Conservation (phyloP, 306 rosid species). For the Aeschynomene evenia region DNA sequence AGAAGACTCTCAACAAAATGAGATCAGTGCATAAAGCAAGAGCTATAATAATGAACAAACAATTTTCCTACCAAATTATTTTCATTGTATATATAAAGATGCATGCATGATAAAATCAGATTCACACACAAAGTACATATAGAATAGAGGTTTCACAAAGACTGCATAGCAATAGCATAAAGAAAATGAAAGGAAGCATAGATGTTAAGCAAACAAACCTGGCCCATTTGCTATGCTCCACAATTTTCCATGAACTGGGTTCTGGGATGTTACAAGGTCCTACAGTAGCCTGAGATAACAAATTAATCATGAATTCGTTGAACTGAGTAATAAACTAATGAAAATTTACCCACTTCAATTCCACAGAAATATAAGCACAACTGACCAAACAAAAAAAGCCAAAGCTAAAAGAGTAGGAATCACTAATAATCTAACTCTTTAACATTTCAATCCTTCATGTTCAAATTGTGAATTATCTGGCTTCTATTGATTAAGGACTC, state of each 20-base stretch:
- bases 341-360: neutral
- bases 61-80: neutral
- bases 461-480: neutral
- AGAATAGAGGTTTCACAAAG: conserved; percentile 1
- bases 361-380: neutral
- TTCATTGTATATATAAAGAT: neutral
- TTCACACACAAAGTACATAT: neutral
- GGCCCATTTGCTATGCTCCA: conserved; percentile 95
- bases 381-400: neutral
- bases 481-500: neutral
- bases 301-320: neutral
- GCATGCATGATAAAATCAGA: conserved; percentile 5
- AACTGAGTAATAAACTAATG: neutral
- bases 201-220: conserved; percentile 55
- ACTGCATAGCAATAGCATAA: conserved; percentile 4
- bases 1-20: neutral
- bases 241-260: conserved; percentile 87
- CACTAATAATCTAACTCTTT: conserved; percentile 3
- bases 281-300: conserved; percentile 66
- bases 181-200: neutral
- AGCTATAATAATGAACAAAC: neutral
- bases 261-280: conserved; percentile 85
- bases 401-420: neutral
- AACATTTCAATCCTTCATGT: conserved; percentile 5
- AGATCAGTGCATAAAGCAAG: neutral